Conservation (phyloP, 495 filamentous ascomycete species). For the Penicillium egyptiacum region DNA sequence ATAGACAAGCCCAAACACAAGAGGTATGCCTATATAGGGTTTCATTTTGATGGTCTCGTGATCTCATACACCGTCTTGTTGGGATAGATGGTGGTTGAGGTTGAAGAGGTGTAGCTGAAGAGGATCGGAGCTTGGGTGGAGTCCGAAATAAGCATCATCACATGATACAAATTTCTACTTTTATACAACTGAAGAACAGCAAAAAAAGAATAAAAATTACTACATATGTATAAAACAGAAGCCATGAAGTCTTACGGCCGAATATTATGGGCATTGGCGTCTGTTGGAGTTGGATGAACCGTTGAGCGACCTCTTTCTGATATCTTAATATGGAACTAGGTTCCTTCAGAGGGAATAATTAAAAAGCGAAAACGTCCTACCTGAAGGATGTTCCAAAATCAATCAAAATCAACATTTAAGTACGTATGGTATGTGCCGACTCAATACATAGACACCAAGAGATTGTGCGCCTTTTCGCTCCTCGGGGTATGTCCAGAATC, state of each 20-base stretch:
- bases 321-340: background rate
- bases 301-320: background rate
- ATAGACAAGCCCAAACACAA: slow-evolving; percentile 61
- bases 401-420: background rate
- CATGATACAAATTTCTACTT: slow-evolving; percentile 5
- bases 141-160: slow-evolving; percentile 10
- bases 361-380: background rate
- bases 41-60: slow-evolving; percentile 55
- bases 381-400: background rate
- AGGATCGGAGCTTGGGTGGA: slow-evolving; percentile 22
- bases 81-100: background rate
- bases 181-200: background rate
- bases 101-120: slow-evolving; percentile 1
- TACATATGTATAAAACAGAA: background rate
- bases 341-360: background rate
- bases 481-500: slow-evolving; percentile 27
- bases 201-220: no score
- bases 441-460: slow-evolving; percentile 14
- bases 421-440: slow-evolving; percentile 16
- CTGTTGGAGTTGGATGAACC: background rate
- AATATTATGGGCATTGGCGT: background rate
- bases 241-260: background rate
- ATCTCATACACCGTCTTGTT: background rate
- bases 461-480: slow-evolving; percentile 16
- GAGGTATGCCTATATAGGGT: slow-evolving; percentile 65